Percentiles rank a stretch among this genome's conserved stretches.
phyloP scores from a whole-genome alignment of 805 yeast genomes.

The Kodamaea neixiangensis region DNA sequence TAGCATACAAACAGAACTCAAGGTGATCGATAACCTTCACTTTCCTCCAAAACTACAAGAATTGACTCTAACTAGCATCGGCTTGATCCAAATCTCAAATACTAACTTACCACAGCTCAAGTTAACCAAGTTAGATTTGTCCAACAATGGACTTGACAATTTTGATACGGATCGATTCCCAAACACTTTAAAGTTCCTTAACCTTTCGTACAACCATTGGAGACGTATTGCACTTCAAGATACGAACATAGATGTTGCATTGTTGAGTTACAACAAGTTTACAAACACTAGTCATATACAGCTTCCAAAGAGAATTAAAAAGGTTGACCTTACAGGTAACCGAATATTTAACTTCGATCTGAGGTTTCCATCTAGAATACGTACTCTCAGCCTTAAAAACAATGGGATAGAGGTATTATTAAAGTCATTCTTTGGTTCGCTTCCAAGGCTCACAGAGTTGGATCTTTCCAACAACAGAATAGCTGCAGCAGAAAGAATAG shows the following conservation, averaged over 20 bases:
- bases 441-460: not conserved
- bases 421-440: not conserved
- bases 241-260: not conserved
- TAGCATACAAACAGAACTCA: not conserved
- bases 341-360: not conserved
- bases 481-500: not conserved
- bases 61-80: not conserved
- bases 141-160: not conserved
- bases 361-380: not conserved
- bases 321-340: not conserved
- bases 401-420: not conserved
- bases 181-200: not conserved
- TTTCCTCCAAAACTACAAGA: not conserved
- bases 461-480: conserved; percentile 1
- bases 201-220: not conserved
- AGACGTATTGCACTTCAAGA: not conserved
- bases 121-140: not conserved
- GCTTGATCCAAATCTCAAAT: not conserved
- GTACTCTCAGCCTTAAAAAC: not conserved
- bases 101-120: not conserved
- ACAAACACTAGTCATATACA: not conserved
- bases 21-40: not conserved
- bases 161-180: conserved; percentile 2
- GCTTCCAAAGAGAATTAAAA: not conserved
- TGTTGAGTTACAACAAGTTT: not conserved